These are phyloP conservation scores for Rubia peregrina DNA, from an alignment of 305 asterid genomes.

Conservation along the genomic window DNA sequence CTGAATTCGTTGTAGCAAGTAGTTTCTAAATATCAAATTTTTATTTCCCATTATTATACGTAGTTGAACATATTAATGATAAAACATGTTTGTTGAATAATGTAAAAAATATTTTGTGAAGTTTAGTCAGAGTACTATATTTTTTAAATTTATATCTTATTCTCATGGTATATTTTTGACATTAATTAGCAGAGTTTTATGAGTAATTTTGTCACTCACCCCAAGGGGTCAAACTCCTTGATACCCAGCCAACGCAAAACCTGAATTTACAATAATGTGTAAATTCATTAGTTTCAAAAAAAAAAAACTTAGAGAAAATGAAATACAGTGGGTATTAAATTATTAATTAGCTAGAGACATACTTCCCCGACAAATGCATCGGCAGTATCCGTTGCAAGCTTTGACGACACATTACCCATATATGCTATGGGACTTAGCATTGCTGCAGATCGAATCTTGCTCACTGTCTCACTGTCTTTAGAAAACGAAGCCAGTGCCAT, in stretches of 20 bases:
- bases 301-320: background rate
- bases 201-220: conserved; percentile 28
- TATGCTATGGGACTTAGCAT: conserved; percentile 49
- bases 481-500: conserved; percentile 64
- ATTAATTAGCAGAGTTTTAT: no score
- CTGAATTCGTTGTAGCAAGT: no score
- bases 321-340: background rate
- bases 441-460: conserved; percentile 49
- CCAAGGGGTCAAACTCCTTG: conserved; percentile 47
- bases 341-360: background rate
- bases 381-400: conserved; percentile 45
- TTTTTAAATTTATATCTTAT: no score
- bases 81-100: no score
- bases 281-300: background rate
- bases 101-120: no score
- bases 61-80: no score
- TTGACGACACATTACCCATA: conserved; percentile 48
- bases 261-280: conserved; percentile 20
- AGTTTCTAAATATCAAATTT: no score
- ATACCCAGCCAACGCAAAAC: conserved; percentile 59
- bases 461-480: conserved; percentile 27
- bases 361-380: conserved; percentile 12
- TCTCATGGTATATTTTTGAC: no score
- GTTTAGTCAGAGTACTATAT: no score
- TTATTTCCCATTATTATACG: no score